Percentiles rank a stretch among this genome's conserved stretches.
Evolutionary conservation across 306 rosid species (phyloP).

Genomic region (Malus fusca): DNA sequence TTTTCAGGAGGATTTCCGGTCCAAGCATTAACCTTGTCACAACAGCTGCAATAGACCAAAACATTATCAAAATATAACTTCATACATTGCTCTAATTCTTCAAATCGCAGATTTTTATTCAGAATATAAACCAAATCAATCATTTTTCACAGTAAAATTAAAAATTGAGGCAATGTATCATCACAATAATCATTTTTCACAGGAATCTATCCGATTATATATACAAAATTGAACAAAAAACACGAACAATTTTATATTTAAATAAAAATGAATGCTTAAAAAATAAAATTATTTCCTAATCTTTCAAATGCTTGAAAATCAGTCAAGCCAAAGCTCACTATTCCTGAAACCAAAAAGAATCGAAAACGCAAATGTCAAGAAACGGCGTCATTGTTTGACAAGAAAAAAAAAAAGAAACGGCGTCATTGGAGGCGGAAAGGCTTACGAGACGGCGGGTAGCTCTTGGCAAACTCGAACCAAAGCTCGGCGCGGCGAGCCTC

Average conservation of each 20-base stretch:
- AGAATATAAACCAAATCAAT: neutral
- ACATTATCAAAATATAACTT: neutral
- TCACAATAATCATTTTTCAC: neutral
- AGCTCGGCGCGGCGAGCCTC: slow-evolving; percentile 47
- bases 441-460: slow-evolving; percentile 60
- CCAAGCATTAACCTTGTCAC: slow-evolving; percentile 29
- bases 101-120: neutral
- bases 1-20: slow-evolving; percentile 25
- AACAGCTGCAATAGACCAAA: slow-evolving; percentile 28
- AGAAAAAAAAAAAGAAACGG: neutral
- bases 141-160: neutral
- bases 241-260: neutral
- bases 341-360: neutral
- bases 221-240: neutral
- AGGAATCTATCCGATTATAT: neutral
- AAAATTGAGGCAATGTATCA: too few relatives aligned
- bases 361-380: neutral
- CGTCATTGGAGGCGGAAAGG: neutral
- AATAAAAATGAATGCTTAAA: neutral
- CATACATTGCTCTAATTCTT: neutral
- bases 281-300: neutral
- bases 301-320: neutral
- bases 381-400: neutral
- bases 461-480: slow-evolving; percentile 45
- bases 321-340: neutral